Conservation (phyloP, 768 basidiomycete genomes). For the Naganishia vishniacii region DNA sequence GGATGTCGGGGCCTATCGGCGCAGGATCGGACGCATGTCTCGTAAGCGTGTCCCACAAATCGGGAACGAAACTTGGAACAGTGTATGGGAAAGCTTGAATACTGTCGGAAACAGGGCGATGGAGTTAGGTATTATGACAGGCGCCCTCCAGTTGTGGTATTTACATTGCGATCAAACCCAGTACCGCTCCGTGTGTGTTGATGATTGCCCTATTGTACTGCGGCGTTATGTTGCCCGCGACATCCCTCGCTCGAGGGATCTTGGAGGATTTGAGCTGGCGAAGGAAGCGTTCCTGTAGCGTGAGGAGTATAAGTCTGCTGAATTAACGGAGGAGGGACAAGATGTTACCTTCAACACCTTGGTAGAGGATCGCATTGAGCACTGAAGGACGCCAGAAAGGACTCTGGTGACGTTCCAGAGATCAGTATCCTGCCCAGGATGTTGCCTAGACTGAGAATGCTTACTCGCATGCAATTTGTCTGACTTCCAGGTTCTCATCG, state of each 20-base stretch:
- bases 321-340: background rate
- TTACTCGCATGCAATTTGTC: slow-evolving; percentile 76
- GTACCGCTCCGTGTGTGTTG: slow-evolving; percentile 76
- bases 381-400: slow-evolving; percentile 77
- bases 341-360: slow-evolving; percentile 66
- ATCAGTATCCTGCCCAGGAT: too few species aligned
- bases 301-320: background rate
- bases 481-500: slow-evolving; percentile 87
- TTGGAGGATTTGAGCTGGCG: slow-evolving; percentile 59
- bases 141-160: background rate
- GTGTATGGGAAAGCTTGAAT: slow-evolving; percentile 94
- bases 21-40: slow-evolving; percentile 83
- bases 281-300: slow-evolving; percentile 69
- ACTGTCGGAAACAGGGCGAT: slow-evolving; percentile 30
- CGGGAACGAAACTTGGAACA: slow-evolving; percentile 83
- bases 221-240: slow-evolving; percentile 54
- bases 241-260: slow-evolving; percentile 62
- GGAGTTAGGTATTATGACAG: background rate
- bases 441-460: too few species aligned
- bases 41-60: slow-evolving; percentile 68
- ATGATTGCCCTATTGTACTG: slow-evolving; percentile 67
- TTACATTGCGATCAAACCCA: slow-evolving; percentile 81
- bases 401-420: too few species aligned
- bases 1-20: slow-evolving; percentile 83
- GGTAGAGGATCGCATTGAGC: slow-evolving; percentile 83